Base-by-base conservation (phyloP, 2,329 filamentous ascomycete species). In the Exserohilum rostratum region DNA sequence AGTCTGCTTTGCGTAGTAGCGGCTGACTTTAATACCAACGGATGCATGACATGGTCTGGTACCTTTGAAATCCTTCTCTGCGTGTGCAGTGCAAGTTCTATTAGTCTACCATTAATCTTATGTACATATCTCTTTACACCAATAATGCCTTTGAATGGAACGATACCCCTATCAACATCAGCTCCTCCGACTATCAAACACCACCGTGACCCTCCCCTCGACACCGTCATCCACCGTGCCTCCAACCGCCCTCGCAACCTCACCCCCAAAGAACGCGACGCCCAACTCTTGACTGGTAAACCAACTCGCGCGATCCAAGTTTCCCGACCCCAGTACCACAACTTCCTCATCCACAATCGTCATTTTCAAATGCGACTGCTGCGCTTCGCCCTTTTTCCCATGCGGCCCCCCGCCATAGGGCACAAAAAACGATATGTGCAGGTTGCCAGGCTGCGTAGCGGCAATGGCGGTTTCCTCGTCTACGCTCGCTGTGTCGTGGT, bases 201-300 rank as follows among this genome's bases (percentile, higher is more conserved):
- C 58, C 2, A 68, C 20, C 40, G 42, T 70, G 12, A 47, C 56
- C 45, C 72, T 59, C 2, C 62, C 65, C n/a, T 56, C 34, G 59
- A 72, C 68, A 6, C 59, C 67, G 27, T 51, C 50, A 45, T 70
- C 66, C 1, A 74, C 62, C 0, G 56, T 54, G 6, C 17, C 42
- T 18, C 44, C 52, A 13, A 81, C 67, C 9, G 58, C 62, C 13
- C 55, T 53, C 7, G 78, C 78, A 33, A 83, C 62, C 0, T 71
- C 69, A 6, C 50, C 62, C 3, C 76, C 78, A 46, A 82, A 80
- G 38, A 86, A 78, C 1, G 81, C 81, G 27, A 95, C 78, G 1
- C 90, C 90, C 18, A 95, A 77, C 75, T 96, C 91, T 74, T 95
- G 91, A 71, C 89, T 93, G 5, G 91, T 95, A 74, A 85, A 93